Evolutionary conservation across 257 asterid genomes (phyloP), one percentile per base, ranked within the genome.

Genomic region (Solanum piurae): DNA sequence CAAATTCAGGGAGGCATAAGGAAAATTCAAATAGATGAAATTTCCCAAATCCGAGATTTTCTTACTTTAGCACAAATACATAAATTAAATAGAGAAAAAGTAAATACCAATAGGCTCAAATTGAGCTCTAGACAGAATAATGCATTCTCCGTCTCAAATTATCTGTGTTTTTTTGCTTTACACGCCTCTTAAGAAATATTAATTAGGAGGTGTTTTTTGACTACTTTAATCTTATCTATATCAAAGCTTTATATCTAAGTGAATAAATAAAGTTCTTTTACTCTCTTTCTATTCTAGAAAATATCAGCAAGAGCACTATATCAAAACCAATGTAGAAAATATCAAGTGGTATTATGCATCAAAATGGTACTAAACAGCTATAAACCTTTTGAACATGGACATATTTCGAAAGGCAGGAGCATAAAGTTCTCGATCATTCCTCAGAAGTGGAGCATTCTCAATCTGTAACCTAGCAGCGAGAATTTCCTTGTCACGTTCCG

Each of bases 371-470:
- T 33, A 36, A 74, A 5, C 2, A n/a, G 18, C 73, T 9, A 66
- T 89, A 84, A 86, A 96, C 99, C 98, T 95, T 92, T 93, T 94
- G 91, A 96, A 96, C 91, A 88, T 91, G 80, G 99, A 95, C 46
- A 93, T 52, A 91, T 96, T 95, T 89, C 96, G 94, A 90, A 91
- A 96, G 66, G 94, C 89, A 83, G 98, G 97, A 76, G 95, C 93
- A 86, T 93, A 89, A 86, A 96, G 92, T 83, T 93, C 97, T 64
- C 36, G 49, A 33, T 92, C 95, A 89, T 86, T 93, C 89, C 91
- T 93, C 87, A 93, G 66, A 74, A 87, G 33, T 3, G 98, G 93
- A 37, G 95, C 92, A 89, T 88, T 92, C 93, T 93, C 94, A 82
- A 95, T 96, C 93, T 90, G 92, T 71, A 86, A 14, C 91, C 92